These are phyloP conservation scores for Tardiomyces blankii DNA, from an alignment of 1,139 yeast genomes.

Conservation along the genomic window DNA sequence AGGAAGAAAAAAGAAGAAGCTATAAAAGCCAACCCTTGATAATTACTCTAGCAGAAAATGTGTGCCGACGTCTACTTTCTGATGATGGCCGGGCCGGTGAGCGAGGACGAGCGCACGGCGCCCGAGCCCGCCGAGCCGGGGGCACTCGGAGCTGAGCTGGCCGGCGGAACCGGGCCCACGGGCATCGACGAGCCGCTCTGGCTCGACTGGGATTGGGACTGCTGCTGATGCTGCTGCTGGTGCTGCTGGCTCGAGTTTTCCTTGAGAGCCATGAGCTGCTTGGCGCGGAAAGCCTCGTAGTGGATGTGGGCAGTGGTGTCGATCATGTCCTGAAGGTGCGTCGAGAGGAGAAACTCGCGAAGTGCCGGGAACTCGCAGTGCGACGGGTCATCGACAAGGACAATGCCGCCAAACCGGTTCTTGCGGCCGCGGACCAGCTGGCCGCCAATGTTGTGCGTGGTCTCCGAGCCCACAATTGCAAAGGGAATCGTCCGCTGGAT, in stretches of 20 bases:
- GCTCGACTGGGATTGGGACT: slow-evolving; percentile 15
- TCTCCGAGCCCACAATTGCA: slow-evolving; percentile 92
- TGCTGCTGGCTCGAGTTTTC: slow-evolving; percentile 49
- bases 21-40: too few relatives aligned
- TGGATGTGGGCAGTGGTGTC: slow-evolving; percentile 85
- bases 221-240: slow-evolving; percentile 2
- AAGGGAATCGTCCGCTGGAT: slow-evolving; percentile 66
- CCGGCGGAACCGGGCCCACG: neutral
- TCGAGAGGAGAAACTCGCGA: slow-evolving; percentile 87
- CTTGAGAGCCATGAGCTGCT: slow-evolving; percentile 87
- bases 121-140: neutral
- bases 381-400: slow-evolving; percentile 73
- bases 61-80: neutral
- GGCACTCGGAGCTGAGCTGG: neutral
- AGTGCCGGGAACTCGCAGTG: slow-evolving; percentile 94
- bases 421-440: slow-evolving; percentile 80
- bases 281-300: slow-evolving; percentile 87
- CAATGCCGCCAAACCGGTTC: slow-evolving; percentile 86
- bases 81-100: neutral
- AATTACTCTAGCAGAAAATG: neutral
- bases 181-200: neutral
- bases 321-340: slow-evolving; percentile 91
- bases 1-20: too few relatives aligned
- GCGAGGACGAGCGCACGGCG: neutral
- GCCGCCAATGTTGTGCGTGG: slow-evolving; percentile 57